Evolutionary conservation across 371 early-diverging fungal genomes (phyloP).

Genomic region (Mucor racemosus): DNA sequence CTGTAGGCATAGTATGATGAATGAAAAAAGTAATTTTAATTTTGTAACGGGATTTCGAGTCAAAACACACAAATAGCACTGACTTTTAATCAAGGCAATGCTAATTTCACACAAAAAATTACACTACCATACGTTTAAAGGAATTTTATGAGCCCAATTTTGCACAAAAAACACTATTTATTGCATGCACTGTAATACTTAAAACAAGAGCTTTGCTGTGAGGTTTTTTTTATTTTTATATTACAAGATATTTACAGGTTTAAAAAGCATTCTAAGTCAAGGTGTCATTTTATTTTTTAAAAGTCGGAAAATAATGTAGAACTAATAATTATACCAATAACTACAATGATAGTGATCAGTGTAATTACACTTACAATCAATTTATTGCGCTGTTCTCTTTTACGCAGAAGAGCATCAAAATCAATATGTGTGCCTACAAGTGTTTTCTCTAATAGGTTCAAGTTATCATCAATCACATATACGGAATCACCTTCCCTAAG

Average conservation of each 20-base stretch:
- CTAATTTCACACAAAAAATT: no score
- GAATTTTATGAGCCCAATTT: no score
- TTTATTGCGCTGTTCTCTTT: conserved; percentile 16
- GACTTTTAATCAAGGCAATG: no score
- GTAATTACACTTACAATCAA: conserved; percentile 2
- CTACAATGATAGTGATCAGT: conserved; percentile 2
- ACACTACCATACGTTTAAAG: no score
- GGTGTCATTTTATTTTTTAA: background rate
- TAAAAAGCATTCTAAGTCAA: no score
- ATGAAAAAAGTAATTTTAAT: background rate
- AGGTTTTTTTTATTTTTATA: no score
- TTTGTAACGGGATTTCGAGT: background rate
- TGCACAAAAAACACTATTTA: no score
- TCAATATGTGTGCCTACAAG: conserved; percentile 11
- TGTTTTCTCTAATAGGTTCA: conserved; percentile 17
- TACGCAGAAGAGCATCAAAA: conserved; percentile 14
- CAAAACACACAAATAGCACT: no score
- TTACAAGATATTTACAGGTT: no score
- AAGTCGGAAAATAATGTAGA: conserved; percentile 22
- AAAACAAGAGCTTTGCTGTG: no score
- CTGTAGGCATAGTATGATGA: conserved; percentile 14
- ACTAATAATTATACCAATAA: conserved; percentile 12
- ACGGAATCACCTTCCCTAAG: conserved; percentile 17
- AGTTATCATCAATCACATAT: conserved; percentile 26
- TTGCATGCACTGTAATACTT: no score